These are phyloP conservation scores for Aspergillus campestris DNA, from an alignment of 495 filamentous ascomycete genomes.

Conservation along the genomic window DNA sequence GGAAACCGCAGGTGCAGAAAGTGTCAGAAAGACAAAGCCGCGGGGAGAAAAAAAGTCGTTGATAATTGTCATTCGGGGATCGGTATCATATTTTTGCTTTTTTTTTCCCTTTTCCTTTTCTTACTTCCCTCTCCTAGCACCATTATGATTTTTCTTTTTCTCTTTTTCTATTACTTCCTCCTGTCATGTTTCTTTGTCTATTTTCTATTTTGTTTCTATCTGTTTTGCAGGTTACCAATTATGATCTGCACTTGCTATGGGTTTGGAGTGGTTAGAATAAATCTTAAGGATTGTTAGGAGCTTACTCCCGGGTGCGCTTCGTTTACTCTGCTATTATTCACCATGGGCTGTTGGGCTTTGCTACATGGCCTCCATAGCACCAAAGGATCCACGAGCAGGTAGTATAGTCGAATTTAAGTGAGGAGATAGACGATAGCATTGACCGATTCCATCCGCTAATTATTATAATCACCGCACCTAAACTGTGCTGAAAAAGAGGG, in stretches of 20 bases:
- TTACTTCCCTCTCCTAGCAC: conserved; percentile 3
- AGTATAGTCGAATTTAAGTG: conserved; percentile 7
- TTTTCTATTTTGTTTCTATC: conserved; percentile 11
- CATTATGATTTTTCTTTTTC: conserved; percentile 14
- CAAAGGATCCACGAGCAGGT: conserved; percentile 5
- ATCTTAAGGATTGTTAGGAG: conserved; percentile 12
- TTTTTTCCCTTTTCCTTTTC: neutral
- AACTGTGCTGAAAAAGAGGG: neutral
- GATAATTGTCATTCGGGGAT: neutral
- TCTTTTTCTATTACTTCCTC: conserved; percentile 12
- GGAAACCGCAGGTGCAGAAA: no score
- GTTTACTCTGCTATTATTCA: neutral
- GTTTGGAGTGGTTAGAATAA: conserved; percentile 15
- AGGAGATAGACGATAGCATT: conserved; percentile 18
- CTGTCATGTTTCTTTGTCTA: conserved; percentile 15
- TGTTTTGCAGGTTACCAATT: conserved; percentile 10
- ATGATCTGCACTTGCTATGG: conserved; percentile 4
- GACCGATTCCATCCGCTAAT: neutral
- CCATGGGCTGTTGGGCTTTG: conserved; percentile 2
- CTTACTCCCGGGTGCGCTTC: conserved; percentile 4
- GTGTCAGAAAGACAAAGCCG: neutral
- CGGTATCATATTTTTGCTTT: no score
- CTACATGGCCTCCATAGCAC: conserved; percentile 7
- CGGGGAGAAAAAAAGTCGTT: neutral
- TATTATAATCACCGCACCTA: neutral